phyloP scores from a whole-genome alignment of 108 stramenopile species.

The Pseudonitzschia multiseries region DNA sequence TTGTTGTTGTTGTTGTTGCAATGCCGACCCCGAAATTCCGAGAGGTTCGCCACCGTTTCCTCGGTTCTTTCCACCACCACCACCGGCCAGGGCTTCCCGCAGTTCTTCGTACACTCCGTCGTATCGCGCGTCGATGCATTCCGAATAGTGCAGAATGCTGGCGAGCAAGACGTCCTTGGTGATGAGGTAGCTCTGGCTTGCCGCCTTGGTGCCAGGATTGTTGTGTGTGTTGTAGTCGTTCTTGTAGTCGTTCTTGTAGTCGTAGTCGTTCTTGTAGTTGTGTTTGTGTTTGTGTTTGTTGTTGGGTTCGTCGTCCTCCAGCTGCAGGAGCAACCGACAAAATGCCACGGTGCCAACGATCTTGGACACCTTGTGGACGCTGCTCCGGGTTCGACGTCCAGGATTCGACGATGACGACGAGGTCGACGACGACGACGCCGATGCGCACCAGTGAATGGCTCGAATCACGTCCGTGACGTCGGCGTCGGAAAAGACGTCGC shows the following conservation, averaged over 20 bases:
- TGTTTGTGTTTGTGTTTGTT: background rate
- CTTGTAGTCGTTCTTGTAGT: background rate
- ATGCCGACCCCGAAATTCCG: too few relatives aligned
- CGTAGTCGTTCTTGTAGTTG: background rate
- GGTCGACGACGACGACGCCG: background rate
- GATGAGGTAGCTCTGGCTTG: constrained; percentile 20
- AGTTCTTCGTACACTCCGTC: constrained; percentile 50
- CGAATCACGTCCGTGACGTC: constrained; percentile 14
- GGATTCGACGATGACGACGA: background rate
- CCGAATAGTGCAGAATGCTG: constrained; percentile 67
- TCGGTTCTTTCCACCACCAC: too few relatives aligned
- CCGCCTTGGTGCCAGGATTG: background rate
- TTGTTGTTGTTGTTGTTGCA: background rate
- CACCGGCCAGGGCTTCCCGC: background rate
- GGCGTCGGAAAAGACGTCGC: background rate
- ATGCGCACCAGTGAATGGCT: constrained; percentile 14
- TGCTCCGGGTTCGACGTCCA: background rate
- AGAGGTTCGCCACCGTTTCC: too few relatives aligned
- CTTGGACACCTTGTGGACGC: background rate
- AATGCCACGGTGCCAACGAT: constrained; percentile 5
- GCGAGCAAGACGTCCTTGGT: constrained; percentile 66
- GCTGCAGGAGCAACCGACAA: constrained; percentile 6
- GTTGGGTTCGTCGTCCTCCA: background rate
- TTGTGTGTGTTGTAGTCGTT: background rate
- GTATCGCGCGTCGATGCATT: constrained; percentile 59